Percentiles rank a stretch among this genome's conserved stretches.
Conservation (phyloP, 768 basidiomycete genomes). For the Cystobasidium onofrii region DNA sequence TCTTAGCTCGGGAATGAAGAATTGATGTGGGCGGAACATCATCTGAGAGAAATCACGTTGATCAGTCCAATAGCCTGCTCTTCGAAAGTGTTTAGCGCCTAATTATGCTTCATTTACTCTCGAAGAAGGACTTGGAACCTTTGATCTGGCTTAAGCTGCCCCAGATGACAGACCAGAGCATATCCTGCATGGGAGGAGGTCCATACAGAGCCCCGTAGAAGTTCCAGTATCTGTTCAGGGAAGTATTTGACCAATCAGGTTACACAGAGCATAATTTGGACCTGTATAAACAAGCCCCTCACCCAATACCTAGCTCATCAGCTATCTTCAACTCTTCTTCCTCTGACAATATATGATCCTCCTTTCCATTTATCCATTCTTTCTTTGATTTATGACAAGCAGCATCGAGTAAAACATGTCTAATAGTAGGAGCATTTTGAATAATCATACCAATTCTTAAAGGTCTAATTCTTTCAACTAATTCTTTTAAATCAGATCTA, state of each 20-base stretch:
- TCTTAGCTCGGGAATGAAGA: conserved; percentile 31
- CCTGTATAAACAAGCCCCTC: conserved; percentile 12
- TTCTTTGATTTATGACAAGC: conserved; percentile 14
- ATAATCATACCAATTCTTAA: conserved; percentile 16
- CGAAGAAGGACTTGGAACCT: conserved; percentile 5
- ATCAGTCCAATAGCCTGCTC: not conserved
- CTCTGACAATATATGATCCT: not conserved
- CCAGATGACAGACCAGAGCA: conserved; percentile 30
- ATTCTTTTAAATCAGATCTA: conserved; percentile 23
- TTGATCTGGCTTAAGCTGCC: conserved; percentile 17
- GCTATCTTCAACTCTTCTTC: conserved; percentile 27
- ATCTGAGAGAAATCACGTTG: conserved; percentile 1
- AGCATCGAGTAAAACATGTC: conserved; percentile 31
- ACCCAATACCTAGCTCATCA: conserved; percentile 3
- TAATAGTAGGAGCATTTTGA: conserved; percentile 19
- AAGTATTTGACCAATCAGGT: too few relatives aligned
- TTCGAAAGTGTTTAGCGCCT: too few relatives aligned
- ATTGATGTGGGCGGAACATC: conserved; percentile 17
- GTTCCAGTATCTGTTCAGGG: conserved; percentile 12
- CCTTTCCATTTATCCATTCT: conserved; percentile 16
- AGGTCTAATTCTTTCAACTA: conserved; percentile 22
- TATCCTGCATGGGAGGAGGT: not conserved
- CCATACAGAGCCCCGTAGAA: conserved; percentile 35
- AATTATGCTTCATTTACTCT: not conserved
- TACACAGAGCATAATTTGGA: not conserved